Evolutionary conservation across 202 grass and related monocot genomes (phyloP).

Genomic region (Alloteropsis angusta): DNA sequence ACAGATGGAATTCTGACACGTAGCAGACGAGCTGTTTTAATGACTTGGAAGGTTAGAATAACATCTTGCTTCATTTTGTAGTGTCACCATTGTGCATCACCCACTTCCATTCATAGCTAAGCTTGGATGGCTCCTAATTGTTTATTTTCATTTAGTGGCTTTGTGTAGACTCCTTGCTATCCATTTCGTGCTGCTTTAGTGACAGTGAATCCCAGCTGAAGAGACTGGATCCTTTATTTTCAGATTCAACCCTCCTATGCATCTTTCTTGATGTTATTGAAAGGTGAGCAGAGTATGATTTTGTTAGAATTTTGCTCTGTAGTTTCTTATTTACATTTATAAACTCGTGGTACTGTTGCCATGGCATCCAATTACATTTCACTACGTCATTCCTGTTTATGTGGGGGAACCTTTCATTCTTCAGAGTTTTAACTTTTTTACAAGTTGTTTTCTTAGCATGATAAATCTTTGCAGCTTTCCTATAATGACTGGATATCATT

Average conservation of each 20-base stretch:
- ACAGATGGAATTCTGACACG: slow-evolving; percentile 65
- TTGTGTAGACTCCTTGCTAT: slow-evolving; percentile 72
- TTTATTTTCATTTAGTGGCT: slow-evolving; percentile 67
- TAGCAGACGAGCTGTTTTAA: slow-evolving; percentile 86
- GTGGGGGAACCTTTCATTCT: neutral
- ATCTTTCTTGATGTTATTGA: slow-evolving; percentile 76
- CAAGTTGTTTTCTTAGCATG: slow-evolving; percentile 9
- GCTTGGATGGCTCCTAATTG: slow-evolving; percentile 30
- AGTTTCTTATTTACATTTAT: neutral
- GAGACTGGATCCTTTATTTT: slow-evolving; percentile 33
- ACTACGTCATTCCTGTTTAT: neutral
- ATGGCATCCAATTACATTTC: neutral
- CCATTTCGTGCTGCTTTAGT: slow-evolving; percentile 36
- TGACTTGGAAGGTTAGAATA: slow-evolving; percentile 75
- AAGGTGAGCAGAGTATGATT: slow-evolving; percentile 39
- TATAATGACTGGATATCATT: neutral
- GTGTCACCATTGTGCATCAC: neutral
- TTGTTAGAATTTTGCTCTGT: neutral
- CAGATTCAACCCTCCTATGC: slow-evolving; percentile 58
- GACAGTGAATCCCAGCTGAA: slow-evolving; percentile 23
- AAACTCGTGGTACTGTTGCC: neutral
- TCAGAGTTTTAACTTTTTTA: neutral
- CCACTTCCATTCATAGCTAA: neutral
- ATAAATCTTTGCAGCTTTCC: neutral
- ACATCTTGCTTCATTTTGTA: neutral